These are phyloP conservation scores for Rhynchospora tenuis DNA, from an alignment of 176 grass and related monocot species.

Conservation along the genomic window DNA sequence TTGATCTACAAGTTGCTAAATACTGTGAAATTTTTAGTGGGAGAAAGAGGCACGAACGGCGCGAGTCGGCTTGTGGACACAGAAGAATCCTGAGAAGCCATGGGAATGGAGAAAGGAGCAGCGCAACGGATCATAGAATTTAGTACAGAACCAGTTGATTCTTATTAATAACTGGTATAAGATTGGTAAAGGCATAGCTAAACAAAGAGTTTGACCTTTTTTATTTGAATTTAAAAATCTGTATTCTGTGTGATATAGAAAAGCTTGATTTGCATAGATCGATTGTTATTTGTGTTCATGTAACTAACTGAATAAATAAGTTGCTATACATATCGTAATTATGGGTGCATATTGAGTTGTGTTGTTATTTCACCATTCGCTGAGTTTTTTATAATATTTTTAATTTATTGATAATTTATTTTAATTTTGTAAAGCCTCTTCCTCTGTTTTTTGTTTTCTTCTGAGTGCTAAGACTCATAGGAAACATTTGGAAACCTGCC, in stretches of 20 bases:
- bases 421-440: not conserved
- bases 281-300: not conserved
- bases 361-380: not conserved
- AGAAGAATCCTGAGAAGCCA: constrained; percentile 51
- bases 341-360: not conserved
- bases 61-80: constrained; percentile 49
- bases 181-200: constrained; percentile 8
- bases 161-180: not conserved
- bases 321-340: not conserved
- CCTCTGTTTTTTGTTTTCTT: not conserved
- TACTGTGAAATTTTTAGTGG: constrained; percentile 47
- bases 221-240: not conserved
- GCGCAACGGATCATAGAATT: constrained; percentile 24
- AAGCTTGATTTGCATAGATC: not conserved
- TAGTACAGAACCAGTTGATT: not conserved
- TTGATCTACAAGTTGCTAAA: constrained; percentile 1
- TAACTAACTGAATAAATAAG: not conserved
- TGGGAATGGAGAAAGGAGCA: constrained; percentile 79
- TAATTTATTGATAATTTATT: not conserved
- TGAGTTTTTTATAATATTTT: not conserved
- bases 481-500: not conserved
- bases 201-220: not conserved
- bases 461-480: not conserved
- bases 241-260: not conserved
- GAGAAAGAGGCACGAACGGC: constrained; percentile 46